Base-by-base conservation (phyloP, 495 filamentous ascomycete genomes). In the Hypoxylon intermedium region DNA sequence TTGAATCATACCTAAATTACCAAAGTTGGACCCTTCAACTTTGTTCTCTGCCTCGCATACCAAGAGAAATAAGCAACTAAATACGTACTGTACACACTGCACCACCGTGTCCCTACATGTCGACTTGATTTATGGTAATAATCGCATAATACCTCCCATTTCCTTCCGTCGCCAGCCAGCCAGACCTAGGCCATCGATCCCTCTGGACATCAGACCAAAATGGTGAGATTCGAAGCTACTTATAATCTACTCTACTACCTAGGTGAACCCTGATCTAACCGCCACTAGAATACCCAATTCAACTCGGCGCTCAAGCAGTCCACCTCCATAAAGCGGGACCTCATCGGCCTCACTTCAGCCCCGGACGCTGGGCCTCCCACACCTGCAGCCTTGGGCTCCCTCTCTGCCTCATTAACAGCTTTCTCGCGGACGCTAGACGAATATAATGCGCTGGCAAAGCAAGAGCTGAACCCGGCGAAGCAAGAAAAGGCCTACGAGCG, bases 221-320 rank as follows among this genome's bases (percentile, higher is more conserved):
- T 63, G 59, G 59, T 63, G 24, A 58, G 45, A 24, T 33, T 44
- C 13, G n/a, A 15, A 13, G n/a, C n/a, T 15, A 37, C 6, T 36
- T 37, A 11, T 21, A 5, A n/a, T 16, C 11, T 6, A 9, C 2
- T n/a, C 11, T 49, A 28, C n/a, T n/a, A n/a, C n/a, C n/a, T 1
- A 41, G 15, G 0, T 44, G 6, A 9, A 23, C 6, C n/a, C n/a
- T 3, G 20, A 21, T 20, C 46, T 65, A 12, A 65, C 30, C 1
- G 30, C n/a, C 28, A 28, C 5, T 16, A 83, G 93, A 97, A 96
- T 73, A 90, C 91, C 12, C 84, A 93, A 58, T 97, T 97, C 84
- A 97, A 97, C 75, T 93, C 92, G 13, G 93, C 94, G 24, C 84
- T 97, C 23, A 95, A 96, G 76, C 93, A 97, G 79, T 90, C 88